Conservation (phyloP, 176 grass and related monocot species). For the Ensete glaucum region DNA sequence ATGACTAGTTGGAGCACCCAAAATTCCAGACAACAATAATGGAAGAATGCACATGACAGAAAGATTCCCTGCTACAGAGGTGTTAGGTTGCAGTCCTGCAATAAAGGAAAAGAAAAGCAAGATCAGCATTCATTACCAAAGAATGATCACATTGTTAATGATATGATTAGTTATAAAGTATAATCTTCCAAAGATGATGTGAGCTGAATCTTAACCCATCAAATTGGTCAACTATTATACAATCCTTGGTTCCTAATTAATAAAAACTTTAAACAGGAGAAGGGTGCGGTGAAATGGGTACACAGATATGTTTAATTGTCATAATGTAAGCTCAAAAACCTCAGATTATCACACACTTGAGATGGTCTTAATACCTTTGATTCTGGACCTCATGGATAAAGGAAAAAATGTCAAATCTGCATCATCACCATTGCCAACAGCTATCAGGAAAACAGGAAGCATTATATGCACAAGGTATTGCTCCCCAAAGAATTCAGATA, state of each 20-base stretch:
- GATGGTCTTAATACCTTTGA: conserved; percentile 51
- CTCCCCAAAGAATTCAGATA: conserved; percentile 61
- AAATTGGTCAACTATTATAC: neutral
- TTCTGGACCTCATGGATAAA: conserved; percentile 61
- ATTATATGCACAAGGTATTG: conserved; percentile 89
- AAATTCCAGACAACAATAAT: conserved; percentile 81
- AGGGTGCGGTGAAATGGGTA: neutral
- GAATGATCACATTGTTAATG: neutral
- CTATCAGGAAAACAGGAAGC: conserved; percentile 89
- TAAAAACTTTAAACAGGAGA: neutral
- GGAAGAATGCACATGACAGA: conserved; percentile 72
- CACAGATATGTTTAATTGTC: neutral
- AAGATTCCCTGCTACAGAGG: conserved; percentile 54
- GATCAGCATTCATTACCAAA: neutral
- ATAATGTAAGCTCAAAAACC: neutral
- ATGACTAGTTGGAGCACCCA: conserved; percentile 51
- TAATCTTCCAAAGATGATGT: neutral
- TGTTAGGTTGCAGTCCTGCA: conserved; percentile 82
- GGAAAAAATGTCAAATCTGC: conserved; percentile 88
- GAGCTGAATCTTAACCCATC: neutral
- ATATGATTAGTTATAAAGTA: neutral
- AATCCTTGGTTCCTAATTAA: neutral
- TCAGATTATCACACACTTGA: neutral
- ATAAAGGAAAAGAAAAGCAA: conserved; percentile 18
- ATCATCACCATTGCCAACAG: conserved; percentile 74